Evolutionary conservation across 257 asterid genomes (phyloP), one percentile per base, ranked within the genome.

Genomic region (Euphrasia confusa): DNA sequence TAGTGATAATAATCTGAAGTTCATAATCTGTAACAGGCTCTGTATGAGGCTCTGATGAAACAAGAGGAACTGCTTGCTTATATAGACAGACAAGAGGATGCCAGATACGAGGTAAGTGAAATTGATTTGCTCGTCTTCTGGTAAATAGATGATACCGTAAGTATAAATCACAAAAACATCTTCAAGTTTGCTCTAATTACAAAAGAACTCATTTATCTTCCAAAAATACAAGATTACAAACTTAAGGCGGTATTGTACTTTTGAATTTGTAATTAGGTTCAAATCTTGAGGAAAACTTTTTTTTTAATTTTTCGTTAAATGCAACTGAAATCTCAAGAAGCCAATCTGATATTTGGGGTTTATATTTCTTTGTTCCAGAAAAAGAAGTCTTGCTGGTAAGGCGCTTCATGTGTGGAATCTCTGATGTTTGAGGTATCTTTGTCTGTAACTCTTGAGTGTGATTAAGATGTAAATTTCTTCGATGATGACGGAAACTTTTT

Each of bases 41-140:
- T 89, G 71, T 81, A 89, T 49, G 97, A 89, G 75, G 95, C 97
- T 59, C 73, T 87, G 76, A 87, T 89, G 99, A 92, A 84, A 80
- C 99, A 92, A 76, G 99, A 89, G 75, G 99, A 89, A 67, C 81
- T 92, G 67, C 96, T 93, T 45, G 97, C 99, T 54, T 89, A 87
- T 64, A 85, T 93, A 17, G 99, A 93, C 70, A 71, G 88, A 39
- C 95, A 85, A 80, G 90, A 85, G 75, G 93, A 75, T 37, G 95
- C 95, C 76, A 83, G 80, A 66, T 84, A 42, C 66, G 80, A 74
- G 90, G 98, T 81, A 64, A 78, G 88, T 71, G 65, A 64, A 44
- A 37, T 18, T 44, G 13, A 1, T 3, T 53, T 7, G 50, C 2
- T 44, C 17, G 42, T 37, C 42, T 8, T 37, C 13, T 37, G 64